These are phyloP conservation scores for Aquilaria malaccensis DNA, from an alignment of 345 rosid species.

Conservation along the genomic window DNA sequence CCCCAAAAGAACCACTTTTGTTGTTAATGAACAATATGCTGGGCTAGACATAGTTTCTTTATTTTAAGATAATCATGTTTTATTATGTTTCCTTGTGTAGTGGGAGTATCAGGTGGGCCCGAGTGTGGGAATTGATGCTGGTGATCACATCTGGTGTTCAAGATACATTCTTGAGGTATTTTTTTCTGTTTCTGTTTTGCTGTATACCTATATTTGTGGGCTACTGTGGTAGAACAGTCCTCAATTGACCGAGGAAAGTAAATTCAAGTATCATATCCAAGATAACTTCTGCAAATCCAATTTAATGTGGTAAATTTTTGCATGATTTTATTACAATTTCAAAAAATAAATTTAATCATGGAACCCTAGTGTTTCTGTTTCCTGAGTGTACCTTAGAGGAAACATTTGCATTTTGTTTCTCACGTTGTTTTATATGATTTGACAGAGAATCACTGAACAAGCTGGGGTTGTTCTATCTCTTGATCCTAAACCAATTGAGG, in stretches of 20 bases:
- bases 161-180: slow-evolving; percentile 97
- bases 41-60: background rate
- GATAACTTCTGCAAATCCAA: too few relatives aligned
- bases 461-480: slow-evolving; percentile 87
- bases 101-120: slow-evolving; percentile 99
- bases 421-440: slow-evolving; percentile 5
- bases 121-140: slow-evolving; percentile 94
- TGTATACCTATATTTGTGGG: too few relatives aligned
- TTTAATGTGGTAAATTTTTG: background rate
- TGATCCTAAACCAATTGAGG: slow-evolving; percentile 96
- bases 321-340: too few relatives aligned
- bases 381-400: background rate
- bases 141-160: slow-evolving; percentile 87
- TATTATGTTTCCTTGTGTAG: slow-evolving; percentile 29
- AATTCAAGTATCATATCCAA: too few relatives aligned
- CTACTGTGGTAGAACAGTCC: too few relatives aligned
- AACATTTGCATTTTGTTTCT: background rate
- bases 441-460: slow-evolving; percentile 97
- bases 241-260: too few relatives aligned
- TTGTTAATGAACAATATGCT: background rate
- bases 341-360: background rate
- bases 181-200: background rate
- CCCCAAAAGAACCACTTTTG: background rate
- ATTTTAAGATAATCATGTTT: slow-evolving; percentile 3
- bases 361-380: too few relatives aligned